Conservation (phyloP, 495 filamentous ascomycete species). For the Trichoderma erinaceum region DNA sequence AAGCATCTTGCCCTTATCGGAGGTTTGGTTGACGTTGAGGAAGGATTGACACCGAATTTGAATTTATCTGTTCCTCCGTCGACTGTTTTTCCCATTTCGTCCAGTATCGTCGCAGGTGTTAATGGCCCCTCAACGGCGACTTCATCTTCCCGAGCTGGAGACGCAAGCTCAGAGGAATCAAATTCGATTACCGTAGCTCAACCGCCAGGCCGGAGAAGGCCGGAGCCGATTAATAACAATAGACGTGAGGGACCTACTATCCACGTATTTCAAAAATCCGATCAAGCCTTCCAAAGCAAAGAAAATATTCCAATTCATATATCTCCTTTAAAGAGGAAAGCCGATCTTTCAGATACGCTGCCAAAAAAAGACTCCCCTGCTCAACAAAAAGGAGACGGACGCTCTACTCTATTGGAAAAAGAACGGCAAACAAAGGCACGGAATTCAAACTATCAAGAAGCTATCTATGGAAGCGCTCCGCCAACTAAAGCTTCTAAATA, state of each 20-base stretch:
- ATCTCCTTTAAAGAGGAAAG: background rate
- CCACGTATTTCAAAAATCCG: background rate
- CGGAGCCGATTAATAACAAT: background rate
- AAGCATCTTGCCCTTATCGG: background rate
- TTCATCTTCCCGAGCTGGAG: background rate
- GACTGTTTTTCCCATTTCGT: background rate
- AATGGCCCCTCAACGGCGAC: background rate
- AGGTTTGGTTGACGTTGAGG: background rate
- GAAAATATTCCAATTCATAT: background rate
- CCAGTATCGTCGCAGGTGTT: background rate
- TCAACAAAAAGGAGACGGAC: background rate
- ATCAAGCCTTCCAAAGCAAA: background rate
- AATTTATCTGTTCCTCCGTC: background rate
- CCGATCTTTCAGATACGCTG: background rate
- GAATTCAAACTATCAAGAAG: background rate
- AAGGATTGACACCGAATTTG: background rate
- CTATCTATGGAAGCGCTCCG: background rate
- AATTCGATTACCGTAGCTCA: background rate
- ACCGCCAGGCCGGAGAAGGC: background rate
- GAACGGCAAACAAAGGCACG: background rate
- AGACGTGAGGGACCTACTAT: background rate
- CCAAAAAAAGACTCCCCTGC: background rate
- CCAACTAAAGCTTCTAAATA: background rate
- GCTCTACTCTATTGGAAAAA: background rate
- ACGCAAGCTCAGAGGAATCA: background rate